Evolutionary conservation across 352 stramenopile genomes (phyloP).

Genomic region (Peronospora belbahrii): DNA sequence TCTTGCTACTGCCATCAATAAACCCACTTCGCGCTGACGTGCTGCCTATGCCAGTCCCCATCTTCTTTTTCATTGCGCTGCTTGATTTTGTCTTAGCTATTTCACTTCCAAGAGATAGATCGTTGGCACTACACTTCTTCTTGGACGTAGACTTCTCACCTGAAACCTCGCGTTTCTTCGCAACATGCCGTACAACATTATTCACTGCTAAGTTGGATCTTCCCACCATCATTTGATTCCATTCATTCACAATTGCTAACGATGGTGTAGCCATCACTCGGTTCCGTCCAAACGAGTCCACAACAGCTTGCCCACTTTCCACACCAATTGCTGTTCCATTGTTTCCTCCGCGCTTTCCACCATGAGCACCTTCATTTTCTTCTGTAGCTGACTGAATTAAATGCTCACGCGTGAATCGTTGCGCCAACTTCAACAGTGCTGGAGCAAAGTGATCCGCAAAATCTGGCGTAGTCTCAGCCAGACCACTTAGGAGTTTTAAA

Average conservation of each 20-base stretch:
- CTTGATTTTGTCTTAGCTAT: slow-evolving; percentile 11
- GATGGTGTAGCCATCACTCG: slow-evolving; percentile 85
- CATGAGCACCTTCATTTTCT: slow-evolving; percentile 9
- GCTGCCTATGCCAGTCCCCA: slow-evolving; percentile 10
- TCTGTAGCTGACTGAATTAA: slow-evolving; percentile 44
- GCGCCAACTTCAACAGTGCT: slow-evolving; percentile 72
- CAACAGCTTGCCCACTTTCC: slow-evolving; percentile 34
- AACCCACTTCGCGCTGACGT: slow-evolving; percentile 18
- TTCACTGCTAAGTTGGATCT: slow-evolving; percentile 75
- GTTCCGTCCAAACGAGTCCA: slow-evolving; percentile 72
- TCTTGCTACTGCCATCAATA: slow-evolving; percentile 30
- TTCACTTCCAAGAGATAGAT: slow-evolving; percentile 25
- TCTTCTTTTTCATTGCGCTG: slow-evolving; percentile 41
- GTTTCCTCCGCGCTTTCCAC: slow-evolving; percentile 20
- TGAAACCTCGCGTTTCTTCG: slow-evolving; percentile 51
- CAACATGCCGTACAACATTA: slow-evolving; percentile 62
- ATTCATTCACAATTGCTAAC: slow-evolving; percentile 79
- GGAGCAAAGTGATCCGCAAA: slow-evolving; percentile 76
- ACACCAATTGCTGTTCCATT: slow-evolving; percentile 25
- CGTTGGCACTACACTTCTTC: slow-evolving; percentile 34
- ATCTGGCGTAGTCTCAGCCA: slow-evolving; percentile 52
- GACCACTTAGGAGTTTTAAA: slow-evolving; percentile 53
- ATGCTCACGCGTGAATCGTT: slow-evolving; percentile 80
- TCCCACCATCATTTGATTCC: slow-evolving; percentile 60
- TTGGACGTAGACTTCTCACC: slow-evolving; percentile 44